phyloP scores from a whole-genome alignment of 495 filamentous ascomycete species.

The Hypoxylon rickii region DNA sequence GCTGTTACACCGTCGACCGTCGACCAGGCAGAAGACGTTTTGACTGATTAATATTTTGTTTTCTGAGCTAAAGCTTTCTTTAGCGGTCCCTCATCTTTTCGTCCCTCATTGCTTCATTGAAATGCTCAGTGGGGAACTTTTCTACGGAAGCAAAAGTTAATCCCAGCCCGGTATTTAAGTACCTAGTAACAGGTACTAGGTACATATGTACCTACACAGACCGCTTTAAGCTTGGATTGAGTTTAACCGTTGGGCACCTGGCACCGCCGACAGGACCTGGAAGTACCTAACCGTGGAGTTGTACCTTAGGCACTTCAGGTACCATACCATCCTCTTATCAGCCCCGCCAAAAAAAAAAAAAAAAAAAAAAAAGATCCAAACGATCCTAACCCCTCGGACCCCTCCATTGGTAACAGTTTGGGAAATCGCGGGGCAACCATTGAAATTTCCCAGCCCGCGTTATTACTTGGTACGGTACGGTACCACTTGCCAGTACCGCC shows the following conservation, averaged over 20 bases:
- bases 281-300: not conserved
- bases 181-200: not conserved
- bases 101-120: not conserved
- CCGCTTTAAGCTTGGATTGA: too few species aligned
- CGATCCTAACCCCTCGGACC: conserved; percentile 16
- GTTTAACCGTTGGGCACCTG: too few species aligned
- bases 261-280: not conserved
- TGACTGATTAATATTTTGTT: conserved; percentile 24
- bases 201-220: not conserved
- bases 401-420: conserved; percentile 10
- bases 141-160: conserved; percentile 36
- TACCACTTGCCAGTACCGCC: too few species aligned
- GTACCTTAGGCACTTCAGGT: too few species aligned
- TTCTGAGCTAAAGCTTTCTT: conserved; percentile 27
- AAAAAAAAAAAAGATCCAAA: too few species aligned
- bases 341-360: conserved; percentile 7
- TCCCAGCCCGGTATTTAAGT: conserved; percentile 22
- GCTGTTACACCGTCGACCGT: too few species aligned
- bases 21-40: too few species aligned
- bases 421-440: conserved; percentile 27
- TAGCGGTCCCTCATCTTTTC: conserved; percentile 2
- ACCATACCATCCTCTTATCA: conserved; percentile 22
- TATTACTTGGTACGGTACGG: conserved; percentile 8
- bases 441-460: conserved; percentile 19
- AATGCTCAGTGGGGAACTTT: conserved; percentile 30